Percentiles rank a stretch among this genome's conserved stretches.
Evolutionary conservation across 108 stramenopile species (phyloP).

Genomic region (Skeletonema menzelii): DNA sequence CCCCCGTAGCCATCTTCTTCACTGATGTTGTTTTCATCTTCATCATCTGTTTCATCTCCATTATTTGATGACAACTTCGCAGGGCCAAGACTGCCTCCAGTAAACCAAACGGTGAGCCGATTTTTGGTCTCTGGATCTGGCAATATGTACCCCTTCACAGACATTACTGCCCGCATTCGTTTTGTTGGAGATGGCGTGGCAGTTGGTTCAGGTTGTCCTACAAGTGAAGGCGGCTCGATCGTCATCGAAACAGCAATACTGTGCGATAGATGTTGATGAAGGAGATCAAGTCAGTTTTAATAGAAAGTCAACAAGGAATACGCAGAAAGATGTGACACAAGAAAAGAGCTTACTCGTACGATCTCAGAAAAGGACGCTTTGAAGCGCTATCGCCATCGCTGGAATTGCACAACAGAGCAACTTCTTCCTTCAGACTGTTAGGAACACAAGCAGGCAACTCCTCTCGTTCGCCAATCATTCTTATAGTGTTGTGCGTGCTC

Average conservation of each 20-base stretch:
- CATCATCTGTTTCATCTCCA: slow-evolving; percentile 53
- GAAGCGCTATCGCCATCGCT: slow-evolving; percentile 18
- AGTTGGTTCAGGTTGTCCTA: slow-evolving; percentile 59
- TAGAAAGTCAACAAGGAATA: background rate
- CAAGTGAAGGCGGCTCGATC: slow-evolving; percentile 53
- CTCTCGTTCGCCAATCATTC: slow-evolving; percentile 28
- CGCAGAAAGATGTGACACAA: slow-evolving; percentile 42
- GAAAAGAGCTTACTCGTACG: slow-evolving; percentile 62
- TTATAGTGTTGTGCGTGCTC: slow-evolving; percentile 56
- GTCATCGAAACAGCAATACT: slow-evolving; percentile 72
- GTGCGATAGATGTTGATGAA: slow-evolving; percentile 2
- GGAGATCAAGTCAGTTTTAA: slow-evolving; percentile 48
- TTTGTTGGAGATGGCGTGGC: slow-evolving; percentile 32
- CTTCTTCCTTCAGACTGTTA: slow-evolving; percentile 46
- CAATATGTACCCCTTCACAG: slow-evolving; percentile 65
- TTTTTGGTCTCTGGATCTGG: slow-evolving; percentile 61
- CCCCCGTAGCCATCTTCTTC: slow-evolving; percentile 35
- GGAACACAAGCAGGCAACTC: slow-evolving; percentile 67
- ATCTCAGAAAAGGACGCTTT: slow-evolving; percentile 27
- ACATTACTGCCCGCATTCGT: slow-evolving; percentile 57
- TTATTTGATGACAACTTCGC: slow-evolving; percentile 27
- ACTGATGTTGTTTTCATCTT: slow-evolving; percentile 46
- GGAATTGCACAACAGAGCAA: slow-evolving; percentile 36
- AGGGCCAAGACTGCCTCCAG: slow-evolving; percentile 61
- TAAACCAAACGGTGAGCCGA: slow-evolving; percentile 73